phyloP scores from a whole-genome alignment of 2,329 filamentous ascomycete genomes.

The Penicillium vulpinum region DNA sequence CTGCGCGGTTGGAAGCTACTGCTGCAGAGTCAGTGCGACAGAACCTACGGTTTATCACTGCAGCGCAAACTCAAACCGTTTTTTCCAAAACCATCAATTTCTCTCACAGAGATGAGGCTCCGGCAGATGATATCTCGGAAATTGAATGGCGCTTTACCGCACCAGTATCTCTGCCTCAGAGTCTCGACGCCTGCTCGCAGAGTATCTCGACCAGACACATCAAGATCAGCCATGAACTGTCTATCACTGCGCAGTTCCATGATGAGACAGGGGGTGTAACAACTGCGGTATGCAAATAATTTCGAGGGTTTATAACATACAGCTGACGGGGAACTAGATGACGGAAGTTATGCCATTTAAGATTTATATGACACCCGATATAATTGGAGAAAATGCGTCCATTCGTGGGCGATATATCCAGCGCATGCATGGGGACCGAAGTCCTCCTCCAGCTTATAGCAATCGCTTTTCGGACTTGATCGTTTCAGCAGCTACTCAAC shows the following conservation, averaged over 20 bases:
- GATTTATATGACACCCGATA: constrained; percentile 1
- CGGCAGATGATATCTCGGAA: not conserved
- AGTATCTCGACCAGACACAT: not conserved
- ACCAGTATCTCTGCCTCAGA: not conserved
- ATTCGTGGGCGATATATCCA: not conserved
- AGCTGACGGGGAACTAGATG: not conserved
- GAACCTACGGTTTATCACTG: constrained; percentile 14
- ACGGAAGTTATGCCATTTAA: constrained; percentile 1
- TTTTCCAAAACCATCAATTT: constrained; percentile 2
- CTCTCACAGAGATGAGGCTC: not conserved
- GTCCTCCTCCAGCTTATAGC: constrained; percentile 2
- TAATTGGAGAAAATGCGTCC: not conserved
- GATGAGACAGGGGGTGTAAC: not conserved
- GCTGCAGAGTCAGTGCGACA: constrained; percentile 18
- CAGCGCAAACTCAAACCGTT: constrained; percentile 7
- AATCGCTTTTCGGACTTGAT: constrained; percentile 3
- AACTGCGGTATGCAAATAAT: not conserved
- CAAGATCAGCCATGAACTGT: constrained; percentile 4
- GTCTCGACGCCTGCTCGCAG: constrained; percentile 3
- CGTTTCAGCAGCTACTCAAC: not conserved
- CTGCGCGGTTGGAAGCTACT: constrained; percentile 15
- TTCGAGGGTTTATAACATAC: too few relatives aligned
- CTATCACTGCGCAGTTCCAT: not conserved
- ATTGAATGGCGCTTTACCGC: constrained; percentile 7
- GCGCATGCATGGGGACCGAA: not conserved